A percentile compares a stretch with the other conserved stretches of the same genome.
Conservation (phyloP, 164 flowering plant species). For the Aristolochia contorta region DNA sequence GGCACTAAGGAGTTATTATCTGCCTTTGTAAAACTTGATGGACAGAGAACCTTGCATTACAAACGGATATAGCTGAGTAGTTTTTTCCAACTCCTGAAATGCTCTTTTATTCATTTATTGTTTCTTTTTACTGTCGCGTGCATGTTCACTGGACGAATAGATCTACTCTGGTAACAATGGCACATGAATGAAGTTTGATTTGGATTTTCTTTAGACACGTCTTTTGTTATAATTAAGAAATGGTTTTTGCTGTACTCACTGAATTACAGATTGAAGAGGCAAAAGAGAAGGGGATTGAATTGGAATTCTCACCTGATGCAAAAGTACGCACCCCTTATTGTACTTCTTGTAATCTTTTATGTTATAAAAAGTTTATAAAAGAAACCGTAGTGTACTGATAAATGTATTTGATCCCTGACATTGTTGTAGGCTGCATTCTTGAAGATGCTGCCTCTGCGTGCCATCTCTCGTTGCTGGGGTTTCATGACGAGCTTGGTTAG, state of each 20-base stretch:
- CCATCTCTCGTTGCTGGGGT: slow-evolving; percentile 89
- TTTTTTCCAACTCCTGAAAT: no score
- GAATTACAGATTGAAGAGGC: slow-evolving; percentile 61
- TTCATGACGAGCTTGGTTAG: slow-evolving; percentile 64
- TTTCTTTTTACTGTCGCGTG: no score
- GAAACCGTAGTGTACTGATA: background rate
- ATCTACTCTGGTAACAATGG: no score
- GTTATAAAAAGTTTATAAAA: background rate
- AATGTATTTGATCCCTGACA: background rate
- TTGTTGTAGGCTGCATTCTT: slow-evolving; percentile 61
- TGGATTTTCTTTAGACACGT: no score
- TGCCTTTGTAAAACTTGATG: background rate
- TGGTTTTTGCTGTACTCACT: background rate
- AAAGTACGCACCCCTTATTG: slow-evolving; percentile 35
- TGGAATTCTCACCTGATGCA: slow-evolving; percentile 77
- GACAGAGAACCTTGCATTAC: no score
- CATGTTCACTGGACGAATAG: no score
- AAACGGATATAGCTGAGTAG: no score
- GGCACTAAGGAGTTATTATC: background rate
- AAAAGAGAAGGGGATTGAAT: slow-evolving; percentile 61
- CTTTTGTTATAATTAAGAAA: no score
- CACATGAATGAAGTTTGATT: no score
- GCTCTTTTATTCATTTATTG: no score
- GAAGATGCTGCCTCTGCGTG: slow-evolving; percentile 70
- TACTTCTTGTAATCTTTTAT: background rate